These are phyloP conservation scores for Rhynchosporium secalis DNA, from an alignment of 2,329 filamentous ascomycete genomes.

Conservation along the genomic window DNA sequence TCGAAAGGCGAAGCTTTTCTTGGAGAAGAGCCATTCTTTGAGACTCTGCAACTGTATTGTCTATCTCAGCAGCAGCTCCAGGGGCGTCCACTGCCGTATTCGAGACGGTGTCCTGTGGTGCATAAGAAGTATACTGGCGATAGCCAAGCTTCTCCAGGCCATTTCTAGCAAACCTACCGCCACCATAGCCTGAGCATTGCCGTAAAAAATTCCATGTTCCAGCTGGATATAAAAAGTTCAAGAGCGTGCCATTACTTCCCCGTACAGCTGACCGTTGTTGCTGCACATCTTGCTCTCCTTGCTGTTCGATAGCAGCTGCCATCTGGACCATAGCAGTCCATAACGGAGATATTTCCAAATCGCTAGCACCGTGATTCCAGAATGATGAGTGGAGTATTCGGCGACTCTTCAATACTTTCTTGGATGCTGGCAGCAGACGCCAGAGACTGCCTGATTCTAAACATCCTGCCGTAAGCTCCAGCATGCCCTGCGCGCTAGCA, in stretches of 20 bases:
- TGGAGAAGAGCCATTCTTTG: slow-evolving; percentile 19
- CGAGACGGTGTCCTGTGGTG: slow-evolving; percentile 29
- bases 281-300: slow-evolving; percentile 15
- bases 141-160: slow-evolving; percentile 32
- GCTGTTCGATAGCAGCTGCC: slow-evolving; percentile 23
- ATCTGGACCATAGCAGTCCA: slow-evolving; percentile 35
- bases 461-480: slow-evolving; percentile 59
- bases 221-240: slow-evolving; percentile 46
- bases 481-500: slow-evolving; percentile 47
- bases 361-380: slow-evolving; percentile 53
- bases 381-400: slow-evolving; percentile 55
- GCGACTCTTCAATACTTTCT: slow-evolving; percentile 41
- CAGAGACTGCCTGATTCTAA: slow-evolving; percentile 56
- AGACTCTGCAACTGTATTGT: not conserved
- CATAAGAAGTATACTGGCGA: slow-evolving; percentile 40
- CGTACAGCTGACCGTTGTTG: slow-evolving; percentile 18
- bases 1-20: slow-evolving; percentile 26
- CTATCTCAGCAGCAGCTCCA: not conserved
- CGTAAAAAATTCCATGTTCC: slow-evolving; percentile 42
- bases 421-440: slow-evolving; percentile 46
- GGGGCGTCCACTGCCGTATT: not conserved
- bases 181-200: slow-evolving; percentile 35
- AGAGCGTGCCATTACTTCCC: slow-evolving; percentile 30
- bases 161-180: slow-evolving; percentile 25
- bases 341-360: slow-evolving; percentile 38